Conservation (phyloP, 345 rosid genomes). For the Nasturtium officinale region DNA sequence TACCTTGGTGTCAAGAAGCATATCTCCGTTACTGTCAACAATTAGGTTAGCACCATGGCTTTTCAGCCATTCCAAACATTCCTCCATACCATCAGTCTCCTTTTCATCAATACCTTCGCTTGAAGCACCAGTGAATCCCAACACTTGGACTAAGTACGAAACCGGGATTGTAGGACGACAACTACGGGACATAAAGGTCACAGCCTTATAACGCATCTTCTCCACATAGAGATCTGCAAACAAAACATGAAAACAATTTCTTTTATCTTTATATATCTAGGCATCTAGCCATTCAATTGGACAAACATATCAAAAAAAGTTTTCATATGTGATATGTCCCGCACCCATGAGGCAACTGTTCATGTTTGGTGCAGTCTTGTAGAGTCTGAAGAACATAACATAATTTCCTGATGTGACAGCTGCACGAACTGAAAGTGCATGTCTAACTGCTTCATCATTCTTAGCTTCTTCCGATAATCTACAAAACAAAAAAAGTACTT, state of each 20-base stretch:
- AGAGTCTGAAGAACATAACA: constrained; percentile 79
- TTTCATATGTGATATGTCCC: constrained; percentile 35
- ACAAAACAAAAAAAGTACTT: constrained; percentile 16
- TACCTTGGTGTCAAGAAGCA: constrained; percentile 88
- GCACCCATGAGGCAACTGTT: constrained; percentile 87
- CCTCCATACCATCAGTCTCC: constrained; percentile 62
- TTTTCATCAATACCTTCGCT: constrained; percentile 60
- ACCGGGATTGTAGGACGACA: constrained; percentile 91
- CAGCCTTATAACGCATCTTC: constrained; percentile 94
- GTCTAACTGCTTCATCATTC: constrained; percentile 77
- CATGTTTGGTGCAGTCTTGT: constrained; percentile 89
- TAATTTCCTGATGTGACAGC: constrained; percentile 96
- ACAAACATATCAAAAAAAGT: constrained; percentile 20
- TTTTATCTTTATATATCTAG: neutral
- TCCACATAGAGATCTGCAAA: constrained; percentile 85
- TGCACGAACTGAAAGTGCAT: constrained; percentile 94
- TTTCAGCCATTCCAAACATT: constrained; percentile 87
- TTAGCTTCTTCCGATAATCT: constrained; percentile 80
- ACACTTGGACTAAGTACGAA: constrained; percentile 66
- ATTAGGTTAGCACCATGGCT: constrained; percentile 77
- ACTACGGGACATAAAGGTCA: constrained; percentile 77
- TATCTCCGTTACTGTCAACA: constrained; percentile 65
- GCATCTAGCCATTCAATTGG: constrained; percentile 11
- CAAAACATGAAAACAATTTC: constrained; percentile 7
- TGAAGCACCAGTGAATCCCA: constrained; percentile 60